Conservation (phyloP, 148 eudicot genomes). For the Drosera capensis region DNA sequence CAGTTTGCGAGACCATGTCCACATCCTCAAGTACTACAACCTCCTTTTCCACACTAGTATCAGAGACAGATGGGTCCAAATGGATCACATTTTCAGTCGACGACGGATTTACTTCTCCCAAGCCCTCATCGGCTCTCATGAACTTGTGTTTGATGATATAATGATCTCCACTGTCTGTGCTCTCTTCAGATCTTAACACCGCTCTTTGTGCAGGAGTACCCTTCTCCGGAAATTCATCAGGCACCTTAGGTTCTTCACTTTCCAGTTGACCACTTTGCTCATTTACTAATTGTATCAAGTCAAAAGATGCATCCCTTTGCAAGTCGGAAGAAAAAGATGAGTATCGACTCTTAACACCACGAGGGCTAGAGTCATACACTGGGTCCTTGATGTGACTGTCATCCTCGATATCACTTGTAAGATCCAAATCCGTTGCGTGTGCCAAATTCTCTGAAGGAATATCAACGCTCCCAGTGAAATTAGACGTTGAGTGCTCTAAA, state of each 20-base stretch:
- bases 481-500: constrained; percentile 8
- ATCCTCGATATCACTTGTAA: constrained; percentile 4
- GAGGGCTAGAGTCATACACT: constrained; percentile 26
- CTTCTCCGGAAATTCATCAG: not conserved
- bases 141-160: not conserved
- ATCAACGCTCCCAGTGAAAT: constrained; percentile 5
- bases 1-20: constrained; percentile 7
- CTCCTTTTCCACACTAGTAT: not conserved
- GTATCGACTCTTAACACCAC: constrained; percentile 9
- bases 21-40: constrained; percentile 4
- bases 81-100: constrained; percentile 5
- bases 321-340: constrained; percentile 16
- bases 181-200: not conserved
- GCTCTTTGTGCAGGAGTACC: not conserved
- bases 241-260: constrained; percentile 2
- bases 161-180: not conserved
- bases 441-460: constrained; percentile 3
- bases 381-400: constrained; percentile 13
- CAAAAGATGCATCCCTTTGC: constrained; percentile 1
- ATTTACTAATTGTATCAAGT: not conserved
- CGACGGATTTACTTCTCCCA: constrained; percentile 1
- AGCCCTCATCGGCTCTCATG: not conserved
- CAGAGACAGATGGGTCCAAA: constrained; percentile 3
- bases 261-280: not conserved
- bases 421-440: constrained; percentile 4